Evolutionary conservation across 1,284 basidiomycete species (phyloP).

Genomic region (Mycena citricolor): DNA sequence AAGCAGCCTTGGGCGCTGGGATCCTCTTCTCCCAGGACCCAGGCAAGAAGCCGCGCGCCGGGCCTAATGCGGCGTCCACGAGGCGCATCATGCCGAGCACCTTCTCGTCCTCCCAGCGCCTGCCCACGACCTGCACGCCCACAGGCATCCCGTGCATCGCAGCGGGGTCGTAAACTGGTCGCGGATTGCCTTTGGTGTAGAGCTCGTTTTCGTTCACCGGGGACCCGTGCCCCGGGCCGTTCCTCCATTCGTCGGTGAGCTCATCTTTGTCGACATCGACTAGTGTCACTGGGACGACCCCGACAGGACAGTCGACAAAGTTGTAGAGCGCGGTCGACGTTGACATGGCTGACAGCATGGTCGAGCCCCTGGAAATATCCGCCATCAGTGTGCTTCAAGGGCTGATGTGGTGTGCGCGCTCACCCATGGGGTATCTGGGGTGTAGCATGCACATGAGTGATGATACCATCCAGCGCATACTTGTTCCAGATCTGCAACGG

Average conservation of each 20-base stretch:
- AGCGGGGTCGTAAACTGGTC: conserved; percentile 63
- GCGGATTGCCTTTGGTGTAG: conserved; percentile 20
- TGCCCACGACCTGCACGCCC: conserved; percentile 78
- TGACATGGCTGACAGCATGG: conserved; percentile 53
- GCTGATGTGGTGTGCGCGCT: conserved; percentile 23
- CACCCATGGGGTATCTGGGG: conserved; percentile 77
- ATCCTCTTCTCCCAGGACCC: no score
- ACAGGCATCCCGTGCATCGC: conserved; percentile 80
- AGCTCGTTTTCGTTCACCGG: conserved; percentile 55
- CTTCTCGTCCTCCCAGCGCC: conserved; percentile 84
- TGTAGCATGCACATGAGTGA: conserved; percentile 70
- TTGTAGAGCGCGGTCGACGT: conserved; percentile 62
- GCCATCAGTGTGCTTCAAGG: conserved; percentile 6
- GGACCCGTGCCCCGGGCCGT: conserved; percentile 46
- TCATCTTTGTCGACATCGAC: conserved; percentile 67
- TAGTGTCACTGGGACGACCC: conserved; percentile 76
- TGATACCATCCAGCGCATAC: conserved; percentile 68
- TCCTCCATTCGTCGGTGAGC: conserved; percentile 57
- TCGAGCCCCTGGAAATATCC: conserved; percentile 44
- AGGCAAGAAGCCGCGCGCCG: no score
- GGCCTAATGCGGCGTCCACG: conserved; percentile 66
- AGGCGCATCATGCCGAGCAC: conserved; percentile 78
- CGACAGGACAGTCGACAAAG: conserved; percentile 75
- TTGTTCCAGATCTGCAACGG: conserved; percentile 65
- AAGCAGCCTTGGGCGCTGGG: no score